These are phyloP conservation scores for Pseudomonodictys pantanalensis DNA, from an alignment of 495 filamentous ascomycete species.

Conservation along the genomic window DNA sequence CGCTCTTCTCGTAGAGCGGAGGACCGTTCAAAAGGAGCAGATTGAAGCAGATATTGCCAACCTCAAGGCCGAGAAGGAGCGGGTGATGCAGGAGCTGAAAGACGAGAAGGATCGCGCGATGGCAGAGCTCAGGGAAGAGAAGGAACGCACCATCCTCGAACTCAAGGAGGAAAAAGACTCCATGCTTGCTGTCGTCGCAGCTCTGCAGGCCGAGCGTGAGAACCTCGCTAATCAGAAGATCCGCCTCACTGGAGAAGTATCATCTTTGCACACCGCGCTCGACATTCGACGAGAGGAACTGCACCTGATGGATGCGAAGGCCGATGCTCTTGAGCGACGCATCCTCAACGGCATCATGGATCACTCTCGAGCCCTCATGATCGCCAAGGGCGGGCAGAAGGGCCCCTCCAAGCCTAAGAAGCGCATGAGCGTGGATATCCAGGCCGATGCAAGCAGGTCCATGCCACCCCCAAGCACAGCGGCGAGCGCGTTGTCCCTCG, in stretches of 20 bases:
- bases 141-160: conserved; percentile 37
- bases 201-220: conserved; percentile 47
- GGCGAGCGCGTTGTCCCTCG: conserved; percentile 37
- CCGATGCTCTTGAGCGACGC: conserved; percentile 81
- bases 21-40: conserved; percentile 71
- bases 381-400: conserved; percentile 47
- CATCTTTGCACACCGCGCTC: conserved; percentile 82
- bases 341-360: conserved; percentile 95
- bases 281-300: conserved; percentile 87
- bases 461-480: conserved; percentile 39
- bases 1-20: conserved; percentile 73
- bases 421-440: conserved; percentile 58
- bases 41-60: conserved; percentile 68
- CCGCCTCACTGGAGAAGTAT: conserved; percentile 75
- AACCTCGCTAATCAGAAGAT: conserved; percentile 68
- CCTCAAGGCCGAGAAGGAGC: conserved; percentile 60
- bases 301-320: conserved; percentile 79
- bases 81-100: conserved; percentile 43
- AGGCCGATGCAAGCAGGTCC: conserved; percentile 43
- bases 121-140: conserved; percentile 33
- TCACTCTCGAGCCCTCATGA: conserved; percentile 80
- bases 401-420: conserved; percentile 53
- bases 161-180: conserved; percentile 57
- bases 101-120: conserved; percentile 57
- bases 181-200: conserved; percentile 38